Evolutionary conservation across 2,329 filamentous ascomycete species (phyloP), one percentile per base, ranked within the genome.

Genomic region (Mycosphaerelloides madeirae): DNA sequence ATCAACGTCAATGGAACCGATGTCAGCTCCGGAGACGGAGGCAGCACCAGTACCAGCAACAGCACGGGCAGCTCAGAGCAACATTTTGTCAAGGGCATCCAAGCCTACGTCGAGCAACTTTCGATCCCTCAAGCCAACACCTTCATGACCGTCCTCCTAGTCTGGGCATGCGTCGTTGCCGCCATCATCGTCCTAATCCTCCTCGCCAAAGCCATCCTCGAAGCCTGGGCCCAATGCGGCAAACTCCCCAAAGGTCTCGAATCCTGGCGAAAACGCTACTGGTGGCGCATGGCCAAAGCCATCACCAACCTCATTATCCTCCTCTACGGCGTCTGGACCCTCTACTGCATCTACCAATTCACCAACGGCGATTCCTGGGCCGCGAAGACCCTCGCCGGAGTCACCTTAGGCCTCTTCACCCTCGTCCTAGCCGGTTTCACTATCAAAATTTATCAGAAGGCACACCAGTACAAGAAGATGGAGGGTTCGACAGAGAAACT

Each of bases 291-390:
- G 64, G 87, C 84, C 35, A 87, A 91, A 49, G 85, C 89, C 13
- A 85, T 97, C 60, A 95, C 89, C 33, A 86, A 87, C 54, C 76
- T 98, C 66, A 89, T 98, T 57, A 76, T 97, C 49, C 73, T 97
- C 14, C 79, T 97, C 2, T 98, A 97, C 68, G 88, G 93, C 50
- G 80, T 95, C 49, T 97, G 93, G 93, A 87, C 89, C 1, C 72
- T 97, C 33, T 97, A 95, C 69, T 97, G 91, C 65, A 79, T 98
- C 51, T 97, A 91, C 67, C 93, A 98, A 64, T 95, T 97, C 68
- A 93, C 85, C 1, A 79, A 83, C 32, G 90, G 91, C 47, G 93
- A 97, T 67, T 97, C 91, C 0, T 96, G 90, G 90, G 88, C 85
- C 6, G 90, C 89, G 35, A 93, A 94, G 66, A 56, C 78, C 0